Percentiles rank a stretch among this genome's conserved stretches.
Conservation (phyloP, 306 rosid genomes). For the Oemleria cerasiformis region DNA sequence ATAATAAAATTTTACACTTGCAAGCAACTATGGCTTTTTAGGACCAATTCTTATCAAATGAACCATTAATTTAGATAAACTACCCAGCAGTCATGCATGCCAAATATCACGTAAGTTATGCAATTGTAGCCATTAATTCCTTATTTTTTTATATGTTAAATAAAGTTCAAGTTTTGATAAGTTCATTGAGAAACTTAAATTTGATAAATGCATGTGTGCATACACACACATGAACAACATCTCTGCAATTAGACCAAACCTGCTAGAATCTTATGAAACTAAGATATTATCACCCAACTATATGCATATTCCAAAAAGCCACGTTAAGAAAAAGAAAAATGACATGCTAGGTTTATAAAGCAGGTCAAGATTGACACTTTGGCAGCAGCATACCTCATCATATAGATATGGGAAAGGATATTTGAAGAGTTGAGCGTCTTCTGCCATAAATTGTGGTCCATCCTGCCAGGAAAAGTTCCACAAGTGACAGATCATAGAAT, state of each 20-base stretch:
- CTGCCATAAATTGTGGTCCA: slow-evolving; percentile 88
- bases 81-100: background rate
- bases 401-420: slow-evolving; percentile 91
- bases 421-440: slow-evolving; percentile 67
- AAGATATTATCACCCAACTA: background rate
- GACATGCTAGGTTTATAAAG: slow-evolving; percentile 1
- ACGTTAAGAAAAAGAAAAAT: background rate
- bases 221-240: background rate
- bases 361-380: slow-evolving; percentile 9
- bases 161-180: background rate
- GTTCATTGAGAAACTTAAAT: background rate
- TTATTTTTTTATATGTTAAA: background rate
- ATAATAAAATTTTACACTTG: background rate
- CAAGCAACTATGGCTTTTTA: background rate
- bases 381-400: slow-evolving; percentile 59
- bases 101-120: background rate
- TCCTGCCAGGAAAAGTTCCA: slow-evolving; percentile 67
- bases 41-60: background rate
- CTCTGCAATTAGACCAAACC: background rate
- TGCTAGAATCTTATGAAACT: background rate
- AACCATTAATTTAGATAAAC: background rate
- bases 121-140: background rate
- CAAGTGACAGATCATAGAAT: slow-evolving; percentile 37
- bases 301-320: background rate
- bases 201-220: slow-evolving; percentile 3